Percentiles rank a stretch among this genome's conserved stretches.
These are phyloP conservation scores for Podospora pseudoanserina DNA, from an alignment of 495 filamentous ascomycete species.

Conservation along the genomic window DNA sequence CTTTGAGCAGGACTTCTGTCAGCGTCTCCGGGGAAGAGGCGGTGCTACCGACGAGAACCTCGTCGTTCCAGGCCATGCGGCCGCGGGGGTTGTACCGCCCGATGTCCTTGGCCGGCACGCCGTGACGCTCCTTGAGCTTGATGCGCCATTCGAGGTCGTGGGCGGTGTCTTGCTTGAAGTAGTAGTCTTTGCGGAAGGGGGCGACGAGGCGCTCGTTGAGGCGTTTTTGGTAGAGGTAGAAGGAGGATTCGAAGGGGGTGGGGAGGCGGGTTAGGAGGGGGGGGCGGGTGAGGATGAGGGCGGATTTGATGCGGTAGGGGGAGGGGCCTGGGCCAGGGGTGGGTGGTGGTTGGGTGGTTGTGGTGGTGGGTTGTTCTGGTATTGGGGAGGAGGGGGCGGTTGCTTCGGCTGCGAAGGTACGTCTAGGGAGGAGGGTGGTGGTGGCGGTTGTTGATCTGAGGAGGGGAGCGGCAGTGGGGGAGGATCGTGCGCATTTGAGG, in stretches of 20 bases:
- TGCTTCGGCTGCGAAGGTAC: slow-evolving; percentile 22
- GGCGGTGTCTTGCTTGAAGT: slow-evolving; percentile 89
- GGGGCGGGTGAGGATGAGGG: slow-evolving; percentile 81
- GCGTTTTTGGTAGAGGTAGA: slow-evolving; percentile 93
- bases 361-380: slow-evolving; percentile 7
- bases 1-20: slow-evolving; percentile 59
- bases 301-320: slow-evolving; percentile 67
- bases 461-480: neutral
- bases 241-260: slow-evolving; percentile 84
- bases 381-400: slow-evolving; percentile 1
- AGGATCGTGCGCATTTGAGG: slow-evolving; percentile 22
- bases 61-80: slow-evolving; percentile 81
- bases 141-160: slow-evolving; percentile 85
- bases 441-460: slow-evolving; percentile 5
- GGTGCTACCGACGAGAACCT: slow-evolving; percentile 69
- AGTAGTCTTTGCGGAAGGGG: slow-evolving; percentile 89
- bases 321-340: slow-evolving; percentile 22
- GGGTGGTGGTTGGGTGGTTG: slow-evolving; percentile 11
- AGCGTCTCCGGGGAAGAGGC: slow-evolving; percentile 55
- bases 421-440: neutral
- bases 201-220: slow-evolving; percentile 88
- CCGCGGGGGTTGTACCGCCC: slow-evolving; percentile 82
- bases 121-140: slow-evolving; percentile 68
- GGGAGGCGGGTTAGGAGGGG: slow-evolving; percentile 81
- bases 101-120: slow-evolving; percentile 73